Evolutionary conservation across 129 eudicot genomes (phyloP), one percentile per base, ranked within the genome.

Genomic region (Flaveria sonorensis): DNA sequence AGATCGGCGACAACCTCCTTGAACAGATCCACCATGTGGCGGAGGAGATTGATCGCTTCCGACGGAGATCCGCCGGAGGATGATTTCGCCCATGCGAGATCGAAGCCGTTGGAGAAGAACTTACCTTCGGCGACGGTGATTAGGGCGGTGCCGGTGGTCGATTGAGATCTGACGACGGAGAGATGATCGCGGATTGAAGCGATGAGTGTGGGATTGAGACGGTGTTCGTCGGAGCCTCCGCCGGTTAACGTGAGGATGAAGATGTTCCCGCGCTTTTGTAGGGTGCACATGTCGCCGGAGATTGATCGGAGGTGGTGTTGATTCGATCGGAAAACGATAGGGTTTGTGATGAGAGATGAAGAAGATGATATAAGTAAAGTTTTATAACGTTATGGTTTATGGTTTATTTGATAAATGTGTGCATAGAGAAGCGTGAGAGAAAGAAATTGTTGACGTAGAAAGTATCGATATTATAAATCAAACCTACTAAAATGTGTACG

Each of bases 41-140:
- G 50, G 30, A 87, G 87, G 70, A 83, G 87, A 0, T 69, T 81
- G 5, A 30, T 19, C 47, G 88, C 87, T 39, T 69, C 87, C 2
- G 82, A 50, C 5, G 71, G 16, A 1, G 88, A 73, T 12, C 81
- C 91, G 30, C 85, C 77, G 21, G 89, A 64, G 64, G 82, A 47
- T 28, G 88, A 52, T 61, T 87, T 82, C 4, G 98, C 97, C 88
- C 91, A 88, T 2, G 71, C 64, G 15, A 93, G 85, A 32, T 93
- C 97, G 75, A 85, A 90, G 14, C 96, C 98, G 72, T 93, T 93
- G 64, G 97, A 93, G 91, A 93, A 93, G 76, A 93, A 90, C 59
- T 80, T 85, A 46, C 96, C 97, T 7, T 83, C 55, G 10, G 92
- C 86, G 7, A 71, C 36, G 39, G 98, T 93, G 65, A 93, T 47